A percentile compares a stretch with the other conserved stretches of the same genome.
phyloP scores from a whole-genome alignment of 495 filamentous ascomycete species.

The Podospora pseudopauciseta region DNA sequence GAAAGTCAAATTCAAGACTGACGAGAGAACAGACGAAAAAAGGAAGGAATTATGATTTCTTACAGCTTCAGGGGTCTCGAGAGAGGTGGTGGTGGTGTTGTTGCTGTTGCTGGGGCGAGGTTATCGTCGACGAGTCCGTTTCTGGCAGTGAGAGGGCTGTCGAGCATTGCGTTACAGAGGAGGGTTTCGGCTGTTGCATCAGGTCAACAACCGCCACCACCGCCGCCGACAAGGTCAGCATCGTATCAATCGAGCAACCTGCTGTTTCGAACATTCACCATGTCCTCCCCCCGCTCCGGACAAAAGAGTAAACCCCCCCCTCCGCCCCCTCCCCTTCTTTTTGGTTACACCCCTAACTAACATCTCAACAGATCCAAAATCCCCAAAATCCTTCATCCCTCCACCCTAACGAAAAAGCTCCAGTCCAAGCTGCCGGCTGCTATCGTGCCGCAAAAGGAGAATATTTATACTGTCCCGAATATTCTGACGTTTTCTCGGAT shows the following conservation, averaged over 20 bases:
- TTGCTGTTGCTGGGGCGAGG: neutral
- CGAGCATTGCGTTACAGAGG: neutral
- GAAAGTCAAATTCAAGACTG: neutral
- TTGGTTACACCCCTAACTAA: neutral
- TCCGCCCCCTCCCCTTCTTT: neutral
- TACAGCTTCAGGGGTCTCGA: neutral
- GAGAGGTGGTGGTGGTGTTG: no score
- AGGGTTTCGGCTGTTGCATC: neutral
- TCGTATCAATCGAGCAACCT: neutral
- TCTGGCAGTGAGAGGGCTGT: neutral
- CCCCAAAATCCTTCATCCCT: conserved; percentile 11
- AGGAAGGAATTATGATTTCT: neutral
- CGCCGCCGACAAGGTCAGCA: neutral
- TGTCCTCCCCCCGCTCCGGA: neutral
- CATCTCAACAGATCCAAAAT: neutral
- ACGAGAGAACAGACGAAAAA: neutral
- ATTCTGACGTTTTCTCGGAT: conserved; percentile 85
- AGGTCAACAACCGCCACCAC: no score
- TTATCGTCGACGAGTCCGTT: neutral
- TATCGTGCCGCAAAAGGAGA: conserved; percentile 56
- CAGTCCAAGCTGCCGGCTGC: conserved; percentile 43
- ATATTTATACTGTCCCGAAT: conserved; percentile 95
- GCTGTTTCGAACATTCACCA: neutral
- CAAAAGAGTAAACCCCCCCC: neutral
- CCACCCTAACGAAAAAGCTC: conserved; percentile 38